phyloP scores from a whole-genome alignment of 2,329 filamentous ascomycete species.

The Beauveria brongniartii region DNA sequence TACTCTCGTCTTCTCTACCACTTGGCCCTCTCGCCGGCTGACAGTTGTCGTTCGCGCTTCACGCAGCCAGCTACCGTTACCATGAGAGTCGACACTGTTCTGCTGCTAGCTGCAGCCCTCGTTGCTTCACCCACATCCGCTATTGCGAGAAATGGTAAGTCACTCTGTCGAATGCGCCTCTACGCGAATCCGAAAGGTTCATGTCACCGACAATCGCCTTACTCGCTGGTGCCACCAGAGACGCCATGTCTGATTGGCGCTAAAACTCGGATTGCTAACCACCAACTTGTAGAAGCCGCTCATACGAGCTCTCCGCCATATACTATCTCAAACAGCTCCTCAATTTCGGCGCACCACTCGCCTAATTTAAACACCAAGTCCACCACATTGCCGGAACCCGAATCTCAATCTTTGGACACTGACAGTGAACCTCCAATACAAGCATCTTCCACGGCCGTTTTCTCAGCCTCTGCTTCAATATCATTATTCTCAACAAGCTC shows the following conservation, averaged over 20 bases:
- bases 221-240: not conserved
- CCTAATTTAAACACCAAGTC: not conserved
- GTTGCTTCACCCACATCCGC: conserved; percentile 12
- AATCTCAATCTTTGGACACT: not conserved
- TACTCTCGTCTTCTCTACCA: not conserved
- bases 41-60: not conserved
- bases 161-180: not conserved
- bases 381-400: not conserved
- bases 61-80: conserved; percentile 1
- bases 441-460: not conserved
- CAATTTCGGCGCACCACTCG: not conserved
- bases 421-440: not conserved
- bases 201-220: not conserved
- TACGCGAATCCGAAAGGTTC: not conserved
- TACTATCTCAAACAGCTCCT: conserved; percentile 1
- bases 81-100: conserved; percentile 15
- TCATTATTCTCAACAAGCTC: not conserved
- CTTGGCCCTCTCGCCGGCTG: not conserved
- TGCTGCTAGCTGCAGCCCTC: conserved; percentile 14
- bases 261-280: not conserved
- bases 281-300: not conserved
- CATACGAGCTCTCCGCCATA: not conserved
- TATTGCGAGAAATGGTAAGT: conserved; percentile 13
- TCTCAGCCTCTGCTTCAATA: not conserved
- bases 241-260: no score